A percentile compares a stretch with the other conserved stretches of the same genome.
phyloP scores from a whole-genome alignment of 1,139 yeast species.

The Lodderomyces oxycetoniae region DNA sequence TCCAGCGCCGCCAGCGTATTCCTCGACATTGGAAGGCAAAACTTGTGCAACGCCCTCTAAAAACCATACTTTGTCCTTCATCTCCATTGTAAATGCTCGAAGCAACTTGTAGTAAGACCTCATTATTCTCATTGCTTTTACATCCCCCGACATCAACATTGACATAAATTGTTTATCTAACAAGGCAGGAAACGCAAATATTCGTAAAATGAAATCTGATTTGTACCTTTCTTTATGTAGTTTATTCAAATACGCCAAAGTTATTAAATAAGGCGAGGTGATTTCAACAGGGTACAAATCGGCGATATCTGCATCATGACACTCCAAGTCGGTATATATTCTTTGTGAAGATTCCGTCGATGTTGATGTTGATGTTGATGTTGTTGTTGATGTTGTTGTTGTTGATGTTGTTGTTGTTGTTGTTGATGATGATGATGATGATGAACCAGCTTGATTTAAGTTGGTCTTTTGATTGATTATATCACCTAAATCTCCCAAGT shows the following conservation, averaged over 20 bases:
- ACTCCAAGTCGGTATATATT: conserved; percentile 58
- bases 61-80: conserved; percentile 91
- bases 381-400: conserved; percentile 10
- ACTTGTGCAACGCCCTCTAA: conserved; percentile 87
- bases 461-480: conserved; percentile 51
- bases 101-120: conserved; percentile 79
- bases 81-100: conserved; percentile 75
- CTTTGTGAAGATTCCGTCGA: conserved; percentile 15
- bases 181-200: conserved; percentile 91
- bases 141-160: conserved; percentile 76
- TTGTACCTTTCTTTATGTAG: conserved; percentile 76
- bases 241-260: conserved; percentile 81
- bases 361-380: conserved; percentile 1
- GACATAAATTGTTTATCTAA: conserved; percentile 75
- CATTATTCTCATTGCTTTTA: conserved; percentile 85
- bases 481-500: conserved; percentile 78
- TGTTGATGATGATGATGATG: not conserved
- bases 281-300: conserved; percentile 83
- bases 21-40: conserved; percentile 78
- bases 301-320: conserved; percentile 81
- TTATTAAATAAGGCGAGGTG: conserved; percentile 78
- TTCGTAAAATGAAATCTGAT: conserved; percentile 78
- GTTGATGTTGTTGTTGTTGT: conserved; percentile 4
- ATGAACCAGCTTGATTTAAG: conserved; percentile 11
- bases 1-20: conserved; percentile 77